phyloP scores from a whole-genome alignment of 2,329 filamentous ascomycete genomes.

The Xylariaceae sp. region DNA sequence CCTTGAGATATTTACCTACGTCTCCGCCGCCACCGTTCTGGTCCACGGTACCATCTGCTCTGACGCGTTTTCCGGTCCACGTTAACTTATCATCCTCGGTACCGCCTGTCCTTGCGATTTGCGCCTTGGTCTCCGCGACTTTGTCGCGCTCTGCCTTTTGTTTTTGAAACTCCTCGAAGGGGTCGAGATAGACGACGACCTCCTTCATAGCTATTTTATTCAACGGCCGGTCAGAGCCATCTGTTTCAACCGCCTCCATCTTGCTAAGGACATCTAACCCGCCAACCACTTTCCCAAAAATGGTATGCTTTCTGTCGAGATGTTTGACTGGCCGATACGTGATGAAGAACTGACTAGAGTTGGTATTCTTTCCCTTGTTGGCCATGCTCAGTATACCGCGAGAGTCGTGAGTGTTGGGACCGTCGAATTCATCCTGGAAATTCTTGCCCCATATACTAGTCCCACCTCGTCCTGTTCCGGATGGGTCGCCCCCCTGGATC shows the following conservation, averaged over 20 bases:
- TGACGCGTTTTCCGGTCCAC: slow-evolving; percentile 91
- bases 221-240: slow-evolving; percentile 68
- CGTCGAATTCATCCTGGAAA: slow-evolving; percentile 90
- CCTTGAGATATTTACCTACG: slow-evolving; percentile 79
- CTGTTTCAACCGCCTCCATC: slow-evolving; percentile 72
- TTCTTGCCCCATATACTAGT: slow-evolving; percentile 89
- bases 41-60: slow-evolving; percentile 57
- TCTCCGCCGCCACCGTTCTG: slow-evolving; percentile 37
- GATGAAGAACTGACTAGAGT: slow-evolving; percentile 92
- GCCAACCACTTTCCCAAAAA: slow-evolving; percentile 81
- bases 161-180: slow-evolving; percentile 88
- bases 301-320: slow-evolving; percentile 92
- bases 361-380: slow-evolving; percentile 97
- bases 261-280: slow-evolving; percentile 65
- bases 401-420: slow-evolving; percentile 74
- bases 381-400: slow-evolving; percentile 88
- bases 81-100: slow-evolving; percentile 85
- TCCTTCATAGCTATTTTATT: slow-evolving; percentile 77
- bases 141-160: slow-evolving; percentile 61
- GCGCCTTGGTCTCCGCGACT: slow-evolving; percentile 52
- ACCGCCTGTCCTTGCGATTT: slow-evolving; percentile 59
- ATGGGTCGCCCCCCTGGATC: slow-evolving; percentile 95
- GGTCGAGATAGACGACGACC: slow-evolving; percentile 82
- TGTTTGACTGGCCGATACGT: slow-evolving; percentile 80
- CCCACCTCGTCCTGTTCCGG: slow-evolving; percentile 86